Evolutionary conservation across 352 stramenopile species (phyloP), one percentile per base, ranked within the genome.

Genomic region (Aphanomyces invadans): DNA sequence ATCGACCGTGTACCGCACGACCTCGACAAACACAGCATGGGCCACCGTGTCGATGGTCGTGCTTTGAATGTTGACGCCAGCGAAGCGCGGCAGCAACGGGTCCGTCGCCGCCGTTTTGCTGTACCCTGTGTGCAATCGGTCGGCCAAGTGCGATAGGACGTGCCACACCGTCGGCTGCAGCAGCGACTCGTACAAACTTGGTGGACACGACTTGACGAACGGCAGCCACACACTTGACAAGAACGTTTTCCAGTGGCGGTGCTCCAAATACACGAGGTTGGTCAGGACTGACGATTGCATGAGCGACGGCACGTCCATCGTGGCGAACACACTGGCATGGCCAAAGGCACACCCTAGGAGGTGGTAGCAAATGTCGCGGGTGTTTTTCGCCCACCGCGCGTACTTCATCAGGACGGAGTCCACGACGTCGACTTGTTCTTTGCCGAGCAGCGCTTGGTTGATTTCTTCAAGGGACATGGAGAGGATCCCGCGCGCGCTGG

Each of bases 321-420:
- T 78, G 17, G 71, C 65, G 29, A 87, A 89, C 33, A 90, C 84
- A 55, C 71, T 81, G 4, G 55, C 38, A 54, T 87, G 79, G 0
- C 62, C 62, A 4, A 87, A 68, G 9, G 81, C 81, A 5, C 87
- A 76, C 23, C 81, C 83, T 65, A 87, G 78, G 25, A 92, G 73
- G 72, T 92, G 83, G 56, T 89, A 92, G 36, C 72, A 75, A 54
- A 90, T 81, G 65, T 92, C 83, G 19, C 83, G 81, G 1, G 89
- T 75, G 54, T 89, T 90, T 66, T 89, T 90, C 65, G 87, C 76
- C 83, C 83, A 92, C 46, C 89, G 89, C 2, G 81, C 86, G 78
- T 80, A 88, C 44, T 77, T 86, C 0, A 57, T 48, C 5, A 80
- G 76, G 0, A 71, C 75, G 0, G 39, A 26, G 0, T 81, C 76